Evolutionary conservation across 768 basidiomycete species (phyloP), one percentile per base, ranked within the genome.

Genomic region (Calocybe cyanea): DNA sequence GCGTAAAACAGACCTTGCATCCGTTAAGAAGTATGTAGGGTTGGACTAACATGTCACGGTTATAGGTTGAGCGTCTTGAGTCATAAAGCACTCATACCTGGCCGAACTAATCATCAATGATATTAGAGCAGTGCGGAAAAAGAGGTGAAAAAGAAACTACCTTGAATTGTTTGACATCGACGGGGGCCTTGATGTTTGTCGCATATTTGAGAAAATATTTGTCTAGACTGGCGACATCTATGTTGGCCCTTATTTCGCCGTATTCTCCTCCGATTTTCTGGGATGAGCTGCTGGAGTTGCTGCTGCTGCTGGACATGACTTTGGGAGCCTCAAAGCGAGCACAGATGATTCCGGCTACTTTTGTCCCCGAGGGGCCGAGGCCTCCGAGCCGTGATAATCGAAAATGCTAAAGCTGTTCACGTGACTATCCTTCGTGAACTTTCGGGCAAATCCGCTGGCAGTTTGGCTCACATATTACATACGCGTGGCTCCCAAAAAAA

Each of bases 11-110:
- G 64, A 86, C 86, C 67, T 76, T 14, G 78, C 72, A 66, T 91
- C 90, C 4, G 81, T 88, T 39, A 99, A 65, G 67, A 98, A 88
- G 63, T 97, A 99, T 0, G 95, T 98, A 0, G 95, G 95, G 59
- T 99, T 99, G 7, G 92, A 92, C 89, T 93, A 62, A 6, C 7
- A 11, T 21, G 15, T 38, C 7, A 32, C 24, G 19, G 24, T 50
- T 45, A 39, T 24, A 19, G n/a, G 15, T n/a, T 30, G 31, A 15
- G 36, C 17, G 36, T 25, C 23, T 7, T n/a, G 5, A 3, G 2
- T 46, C 3, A 33, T 21, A 20, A 30, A 25, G 20, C 15, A 40
- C 34, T 46, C 72, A 58, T 64, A 91, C 92, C 81, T 93, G 92
- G 36, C 90, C 92, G 66, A 88, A 92, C 90, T 93, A 42, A 11